Percentiles rank a stretch among this genome's conserved stretches.
Conservation (phyloP, 2,329 filamentous ascomycete species). For the Fusarium tuaranense region DNA sequence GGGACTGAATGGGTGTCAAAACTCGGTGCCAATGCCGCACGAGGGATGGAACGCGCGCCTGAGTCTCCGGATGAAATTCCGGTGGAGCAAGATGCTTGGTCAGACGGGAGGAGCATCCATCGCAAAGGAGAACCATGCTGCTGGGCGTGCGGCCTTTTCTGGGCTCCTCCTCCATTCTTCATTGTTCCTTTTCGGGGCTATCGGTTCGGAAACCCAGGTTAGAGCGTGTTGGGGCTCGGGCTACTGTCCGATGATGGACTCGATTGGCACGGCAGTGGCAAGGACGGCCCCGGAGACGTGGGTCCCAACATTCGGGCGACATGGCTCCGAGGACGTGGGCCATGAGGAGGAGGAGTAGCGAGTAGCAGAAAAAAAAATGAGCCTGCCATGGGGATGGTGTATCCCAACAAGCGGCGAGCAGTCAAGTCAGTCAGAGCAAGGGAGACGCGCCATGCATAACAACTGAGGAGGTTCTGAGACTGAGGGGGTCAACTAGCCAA, state of each 20-base stretch:
- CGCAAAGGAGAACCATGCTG: constrained; percentile 8
- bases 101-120: background rate
- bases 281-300: constrained; percentile 35
- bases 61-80: constrained; percentile 40
- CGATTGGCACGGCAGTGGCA: constrained; percentile 46
- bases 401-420: constrained; percentile 28
- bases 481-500: background rate
- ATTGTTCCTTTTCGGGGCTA: constrained; percentile 27
- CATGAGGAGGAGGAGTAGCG: constrained; percentile 6
- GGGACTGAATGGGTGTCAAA: constrained; percentile 22
- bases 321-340: constrained; percentile 25
- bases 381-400: constrained; percentile 16
- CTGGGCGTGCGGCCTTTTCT: constrained; percentile 43
- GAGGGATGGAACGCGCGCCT: constrained; percentile 13
- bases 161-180: constrained; percentile 30
- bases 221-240: constrained; percentile 43
- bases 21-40: constrained; percentile 41
- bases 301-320: constrained; percentile 38
- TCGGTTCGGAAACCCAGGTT: constrained; percentile 39
- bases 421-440: constrained; percentile 7
- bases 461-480: constrained; percentile 3
- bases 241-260: constrained; percentile 44
- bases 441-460: constrained; percentile 15
- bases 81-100: constrained; percentile 27
- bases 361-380: background rate